Evolutionary conservation across 2,329 filamentous ascomycete species (phyloP).

Genomic region (Fusarium avenaceum): DNA sequence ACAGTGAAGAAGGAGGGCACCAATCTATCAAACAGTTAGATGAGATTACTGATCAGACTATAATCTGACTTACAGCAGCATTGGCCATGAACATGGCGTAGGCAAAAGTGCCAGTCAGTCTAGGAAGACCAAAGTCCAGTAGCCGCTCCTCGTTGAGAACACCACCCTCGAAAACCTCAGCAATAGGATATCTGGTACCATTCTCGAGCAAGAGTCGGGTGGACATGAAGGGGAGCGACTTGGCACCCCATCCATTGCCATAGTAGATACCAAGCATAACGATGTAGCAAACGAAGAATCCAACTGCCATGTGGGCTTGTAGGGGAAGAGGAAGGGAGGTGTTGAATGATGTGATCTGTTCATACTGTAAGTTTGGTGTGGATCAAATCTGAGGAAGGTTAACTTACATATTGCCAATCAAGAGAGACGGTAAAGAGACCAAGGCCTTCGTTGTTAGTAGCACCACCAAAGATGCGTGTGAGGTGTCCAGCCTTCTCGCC

Average conservation of each 20-base stretch:
- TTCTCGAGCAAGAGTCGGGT: constrained; percentile 58
- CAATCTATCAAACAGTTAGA: constrained; percentile 59
- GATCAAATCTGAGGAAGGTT: rapidly evolving
- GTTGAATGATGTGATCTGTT: constrained; percentile 66
- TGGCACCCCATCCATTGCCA: constrained; percentile 61
- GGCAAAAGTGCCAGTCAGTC: constrained; percentile 63
- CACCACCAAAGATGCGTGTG: constrained; percentile 65
- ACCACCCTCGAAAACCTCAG: constrained; percentile 57
- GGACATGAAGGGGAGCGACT: constrained; percentile 67
- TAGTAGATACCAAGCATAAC: constrained; percentile 68
- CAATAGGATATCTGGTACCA: constrained; percentile 58
- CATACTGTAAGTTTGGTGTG: neutral
- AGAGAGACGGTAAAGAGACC: constrained; percentile 64
- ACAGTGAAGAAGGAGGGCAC: constrained; percentile 66
- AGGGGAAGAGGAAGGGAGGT: constrained; percentile 66
- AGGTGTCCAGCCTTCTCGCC: constrained; percentile 59
- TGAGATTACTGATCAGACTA: rapidly evolving
- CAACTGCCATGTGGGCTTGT: constrained; percentile 62
- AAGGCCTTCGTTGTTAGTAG: constrained; percentile 65
- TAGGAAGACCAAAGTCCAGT: constrained; percentile 60
- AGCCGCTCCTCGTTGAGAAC: constrained; percentile 59
- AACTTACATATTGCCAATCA: constrained; percentile 68
- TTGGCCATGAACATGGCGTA: constrained; percentile 70
- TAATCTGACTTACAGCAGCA: constrained; percentile 61
- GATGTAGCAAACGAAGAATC: constrained; percentile 63